These are phyloP conservation scores for Trichomonas gallinae DNA, from an alignment of 208 protist species.

Conservation along the genomic window DNA sequence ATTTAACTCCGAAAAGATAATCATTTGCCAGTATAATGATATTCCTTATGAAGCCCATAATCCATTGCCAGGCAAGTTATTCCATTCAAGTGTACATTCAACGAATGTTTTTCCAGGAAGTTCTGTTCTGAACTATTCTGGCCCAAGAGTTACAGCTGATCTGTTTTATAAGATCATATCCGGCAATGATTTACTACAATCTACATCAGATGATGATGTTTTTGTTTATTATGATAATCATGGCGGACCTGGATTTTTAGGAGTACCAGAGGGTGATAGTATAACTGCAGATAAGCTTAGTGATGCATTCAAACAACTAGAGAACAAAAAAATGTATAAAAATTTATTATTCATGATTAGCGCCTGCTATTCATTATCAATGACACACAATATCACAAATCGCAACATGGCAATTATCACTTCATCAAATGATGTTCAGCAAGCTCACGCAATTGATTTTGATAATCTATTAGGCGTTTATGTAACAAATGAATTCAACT, in stretches of 20 bases:
- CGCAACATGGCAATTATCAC: too few species aligned
- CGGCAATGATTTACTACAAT: constrained; percentile 27
- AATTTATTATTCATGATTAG: constrained; percentile 44
- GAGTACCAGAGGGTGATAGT: constrained; percentile 1
- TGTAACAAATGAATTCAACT: too few species aligned
- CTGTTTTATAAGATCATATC: constrained; percentile 33
- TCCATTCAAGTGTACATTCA: constrained; percentile 26
- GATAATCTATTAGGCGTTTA: too few species aligned
- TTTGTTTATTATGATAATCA: constrained; percentile 45
- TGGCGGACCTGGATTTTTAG: constrained; percentile 34
- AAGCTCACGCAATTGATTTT: too few species aligned
- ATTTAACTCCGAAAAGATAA: constrained; percentile 30
- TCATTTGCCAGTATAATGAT: constrained; percentile 42
- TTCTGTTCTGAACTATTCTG: constrained; percentile 30
- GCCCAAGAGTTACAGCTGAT: constrained; percentile 33
- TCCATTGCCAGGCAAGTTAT: constrained; percentile 38
- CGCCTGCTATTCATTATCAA: constrained; percentile 38
- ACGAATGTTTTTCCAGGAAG: constrained; percentile 37
- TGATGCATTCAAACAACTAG: constrained; percentile 23
- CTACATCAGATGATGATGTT: constrained; percentile 27
- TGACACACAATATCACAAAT: too few species aligned
- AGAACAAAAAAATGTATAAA: constrained; percentile 24
- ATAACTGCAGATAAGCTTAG: constrained; percentile 27
- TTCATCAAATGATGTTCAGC: too few species aligned
- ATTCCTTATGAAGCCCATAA: constrained; percentile 36